Conservation (phyloP, 768 basidiomycete genomes). For the Leccinum boreale region DNA sequence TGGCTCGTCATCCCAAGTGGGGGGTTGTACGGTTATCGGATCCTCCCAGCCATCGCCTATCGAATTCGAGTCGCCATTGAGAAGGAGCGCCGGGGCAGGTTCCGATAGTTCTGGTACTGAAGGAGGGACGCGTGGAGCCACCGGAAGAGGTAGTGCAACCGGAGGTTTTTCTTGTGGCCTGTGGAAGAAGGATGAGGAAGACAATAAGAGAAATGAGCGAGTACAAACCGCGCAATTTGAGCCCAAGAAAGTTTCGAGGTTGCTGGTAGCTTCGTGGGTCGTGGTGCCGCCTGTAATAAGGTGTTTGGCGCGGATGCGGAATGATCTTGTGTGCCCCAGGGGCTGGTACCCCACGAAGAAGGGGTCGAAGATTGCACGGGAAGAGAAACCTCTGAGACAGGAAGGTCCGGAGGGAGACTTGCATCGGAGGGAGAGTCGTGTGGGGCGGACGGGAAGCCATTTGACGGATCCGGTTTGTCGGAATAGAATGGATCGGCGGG, state of each 20-base stretch:
- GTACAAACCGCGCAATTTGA: conserved; percentile 61
- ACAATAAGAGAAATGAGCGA: background rate
- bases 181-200: conserved; percentile 4
- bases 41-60: conserved; percentile 60
- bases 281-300: conserved; percentile 16
- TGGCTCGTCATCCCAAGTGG: conserved; percentile 72
- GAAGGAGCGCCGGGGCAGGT: conserved; percentile 27
- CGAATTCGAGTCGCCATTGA: conserved; percentile 33
- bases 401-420: conserved; percentile 12
- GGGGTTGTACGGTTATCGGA: conserved; percentile 64
- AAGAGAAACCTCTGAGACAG: conserved; percentile 8
- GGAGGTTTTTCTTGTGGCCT: conserved; percentile 68
- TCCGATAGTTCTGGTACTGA: conserved; percentile 24
- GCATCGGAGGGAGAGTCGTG: conserved; percentile 18
- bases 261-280: conserved; percentile 56
- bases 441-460: conserved; percentile 7
- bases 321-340: conserved; percentile 36
- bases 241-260: conserved; percentile 85
- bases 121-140: conserved; percentile 14
- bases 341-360: conserved; percentile 33
- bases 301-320: conserved; percentile 24
- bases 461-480: conserved; percentile 16
- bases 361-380: conserved; percentile 26
- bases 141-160: conserved; percentile 37
- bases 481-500: conserved; percentile 7